Conservation (phyloP, 352 stramenopile species). For the Phytophthora crassamura region DNA sequence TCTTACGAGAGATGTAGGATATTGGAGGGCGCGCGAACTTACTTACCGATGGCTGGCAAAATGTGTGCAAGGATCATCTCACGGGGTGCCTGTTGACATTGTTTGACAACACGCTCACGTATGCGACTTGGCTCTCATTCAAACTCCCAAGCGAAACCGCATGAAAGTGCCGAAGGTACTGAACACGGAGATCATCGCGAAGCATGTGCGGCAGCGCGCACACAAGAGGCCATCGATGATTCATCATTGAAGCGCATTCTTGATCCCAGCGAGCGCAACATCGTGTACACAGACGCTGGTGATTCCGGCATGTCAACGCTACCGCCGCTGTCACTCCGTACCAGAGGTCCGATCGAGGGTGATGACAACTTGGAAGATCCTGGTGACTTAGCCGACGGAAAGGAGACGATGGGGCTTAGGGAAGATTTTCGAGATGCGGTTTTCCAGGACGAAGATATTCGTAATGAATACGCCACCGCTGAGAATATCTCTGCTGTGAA, state of each 20-base stretch:
- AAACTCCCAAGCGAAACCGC: conserved; percentile 7
- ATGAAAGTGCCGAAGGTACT: background rate
- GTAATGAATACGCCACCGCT: background rate
- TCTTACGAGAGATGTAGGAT: background rate
- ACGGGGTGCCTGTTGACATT: background rate
- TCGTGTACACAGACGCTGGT: background rate
- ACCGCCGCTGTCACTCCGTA: background rate
- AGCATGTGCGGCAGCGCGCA: conserved; percentile 2
- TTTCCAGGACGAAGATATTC: background rate
- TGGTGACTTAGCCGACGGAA: background rate
- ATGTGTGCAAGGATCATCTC: conserved; percentile 4
- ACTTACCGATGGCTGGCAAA: conserved; percentile 13
- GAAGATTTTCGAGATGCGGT: conserved; percentile 2
- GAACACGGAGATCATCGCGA: background rate
- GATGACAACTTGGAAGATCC: conserved; percentile 7
- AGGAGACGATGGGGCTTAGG: conserved; percentile 3
- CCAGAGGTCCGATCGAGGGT: background rate
- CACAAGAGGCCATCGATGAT: background rate
- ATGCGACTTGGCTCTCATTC: conserved; percentile 5
- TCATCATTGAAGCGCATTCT: conserved; percentile 6
- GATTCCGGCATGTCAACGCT: background rate
- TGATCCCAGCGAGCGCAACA: background rate
- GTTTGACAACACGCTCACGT: conserved; percentile 1
- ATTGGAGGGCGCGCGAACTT: conserved; percentile 6
- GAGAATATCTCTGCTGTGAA: background rate